A percentile compares a stretch with the other conserved stretches of the same genome.
These are phyloP conservation scores for Eutrema salsugineum DNA, from an alignment of 441 rosid genomes.

Conservation along the genomic window DNA sequence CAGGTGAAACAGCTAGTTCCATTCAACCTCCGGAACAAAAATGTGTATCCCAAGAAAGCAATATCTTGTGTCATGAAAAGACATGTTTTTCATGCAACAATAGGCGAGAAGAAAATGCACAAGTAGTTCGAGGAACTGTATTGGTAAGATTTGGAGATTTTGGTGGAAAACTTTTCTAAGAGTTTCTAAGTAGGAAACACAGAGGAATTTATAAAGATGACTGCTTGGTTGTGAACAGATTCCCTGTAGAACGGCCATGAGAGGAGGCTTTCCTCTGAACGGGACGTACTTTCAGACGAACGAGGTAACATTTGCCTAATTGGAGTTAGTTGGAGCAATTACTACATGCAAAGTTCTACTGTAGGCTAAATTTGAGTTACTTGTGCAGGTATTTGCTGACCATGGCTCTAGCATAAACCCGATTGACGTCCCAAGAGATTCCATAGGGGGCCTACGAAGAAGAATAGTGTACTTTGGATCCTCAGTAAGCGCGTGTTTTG, in stretches of 20 bases:
- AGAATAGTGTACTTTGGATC: constrained; percentile 52
- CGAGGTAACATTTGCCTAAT: constrained; percentile 31
- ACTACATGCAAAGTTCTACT: background rate
- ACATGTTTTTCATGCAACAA: constrained; percentile 49
- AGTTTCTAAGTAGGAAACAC: background rate
- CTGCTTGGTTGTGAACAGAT: constrained; percentile 35
- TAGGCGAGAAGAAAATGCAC: constrained; percentile 42
- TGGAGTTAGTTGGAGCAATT: background rate
- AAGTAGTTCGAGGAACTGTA: constrained; percentile 53
- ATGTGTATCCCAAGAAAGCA: constrained; percentile 34
- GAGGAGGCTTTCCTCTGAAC: constrained; percentile 55
- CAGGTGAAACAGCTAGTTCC: constrained; percentile 55
- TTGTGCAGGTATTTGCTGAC: constrained; percentile 56
- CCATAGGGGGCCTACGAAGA: constrained; percentile 40
- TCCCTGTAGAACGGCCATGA: constrained; percentile 61
- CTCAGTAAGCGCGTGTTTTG: constrained; percentile 41
- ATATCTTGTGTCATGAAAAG: constrained; percentile 33
- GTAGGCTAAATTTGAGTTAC: background rate
- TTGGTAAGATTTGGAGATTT: constrained; percentile 35
- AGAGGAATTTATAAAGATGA: background rate
- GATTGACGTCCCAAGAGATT: constrained; percentile 38
- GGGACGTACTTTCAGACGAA: constrained; percentile 61
- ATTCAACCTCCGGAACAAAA: constrained; percentile 36
- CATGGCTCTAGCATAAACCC: constrained; percentile 50
- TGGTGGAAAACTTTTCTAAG: background rate